These are phyloP conservation scores for Diaporthe citri DNA, from an alignment of 2,329 filamentous ascomycete species.

Conservation along the genomic window DNA sequence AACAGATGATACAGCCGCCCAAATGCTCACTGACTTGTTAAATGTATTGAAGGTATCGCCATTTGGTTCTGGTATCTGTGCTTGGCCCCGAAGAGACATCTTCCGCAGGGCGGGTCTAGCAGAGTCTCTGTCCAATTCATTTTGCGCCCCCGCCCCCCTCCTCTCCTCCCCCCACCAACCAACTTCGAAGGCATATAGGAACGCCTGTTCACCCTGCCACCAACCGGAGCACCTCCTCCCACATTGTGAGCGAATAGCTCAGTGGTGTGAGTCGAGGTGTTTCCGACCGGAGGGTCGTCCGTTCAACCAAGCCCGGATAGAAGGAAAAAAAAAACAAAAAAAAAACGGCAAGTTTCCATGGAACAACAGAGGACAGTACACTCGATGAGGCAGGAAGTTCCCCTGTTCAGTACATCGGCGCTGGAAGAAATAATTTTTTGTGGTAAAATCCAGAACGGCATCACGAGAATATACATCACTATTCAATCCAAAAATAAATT, in stretches of 20 bases:
- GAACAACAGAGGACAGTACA: conserved; percentile 3
- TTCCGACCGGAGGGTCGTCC: neutral
- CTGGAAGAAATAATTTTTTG: neutral
- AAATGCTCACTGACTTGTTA: neutral
- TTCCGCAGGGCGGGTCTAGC: neutral
- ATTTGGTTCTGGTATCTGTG: neutral
- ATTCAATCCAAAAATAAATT: neutral
- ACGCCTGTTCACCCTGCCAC: neutral
- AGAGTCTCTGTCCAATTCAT: neutral
- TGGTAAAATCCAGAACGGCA: neutral
- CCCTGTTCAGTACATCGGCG: neutral
- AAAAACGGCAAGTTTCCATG: neutral
- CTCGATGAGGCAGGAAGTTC: neutral
- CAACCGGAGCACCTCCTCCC: neutral
- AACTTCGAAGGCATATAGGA: neutral
- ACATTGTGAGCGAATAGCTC: neutral
- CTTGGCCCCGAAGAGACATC: neutral
- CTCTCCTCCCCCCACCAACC: too few species aligned
- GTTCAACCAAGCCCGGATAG: neutral
- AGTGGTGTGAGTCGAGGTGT: neutral
- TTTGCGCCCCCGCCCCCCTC: neutral
- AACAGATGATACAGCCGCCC: neutral
- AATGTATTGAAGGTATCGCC: neutral
- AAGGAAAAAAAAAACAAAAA: neutral
- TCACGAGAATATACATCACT: neutral